phyloP scores from a whole-genome alignment of 768 basidiomycete species.

The Rhizopogon roseolus region DNA sequence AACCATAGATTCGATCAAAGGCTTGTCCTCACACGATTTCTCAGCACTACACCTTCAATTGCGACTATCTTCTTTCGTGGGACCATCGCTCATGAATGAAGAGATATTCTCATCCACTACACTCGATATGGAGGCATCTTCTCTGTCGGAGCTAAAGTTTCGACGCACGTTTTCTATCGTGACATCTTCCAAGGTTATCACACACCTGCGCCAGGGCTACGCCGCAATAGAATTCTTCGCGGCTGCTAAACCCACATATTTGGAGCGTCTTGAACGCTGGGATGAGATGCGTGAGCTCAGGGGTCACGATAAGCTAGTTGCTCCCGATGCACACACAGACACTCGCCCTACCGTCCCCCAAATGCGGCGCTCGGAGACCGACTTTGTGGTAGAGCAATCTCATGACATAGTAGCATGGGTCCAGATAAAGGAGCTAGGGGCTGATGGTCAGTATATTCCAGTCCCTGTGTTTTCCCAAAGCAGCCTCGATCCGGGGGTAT shows the following conservation, averaged over 20 bases:
- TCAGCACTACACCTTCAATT: conserved; percentile 82
- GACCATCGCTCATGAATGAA: conserved; percentile 62
- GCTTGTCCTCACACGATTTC: conserved; percentile 88
- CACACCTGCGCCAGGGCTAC: conserved; percentile 70
- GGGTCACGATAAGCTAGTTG: conserved; percentile 34
- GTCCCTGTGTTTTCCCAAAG: conserved; percentile 79
- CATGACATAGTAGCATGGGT: conserved; percentile 91
- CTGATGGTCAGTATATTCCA: conserved; percentile 79
- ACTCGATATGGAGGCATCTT: conserved; percentile 66
- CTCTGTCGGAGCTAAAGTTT: conserved; percentile 79
- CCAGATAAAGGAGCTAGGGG: conserved; percentile 81
- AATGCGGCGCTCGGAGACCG: conserved; percentile 91
- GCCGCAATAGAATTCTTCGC: conserved; percentile 92
- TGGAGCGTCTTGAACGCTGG: conserved; percentile 89
- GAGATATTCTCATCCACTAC: conserved; percentile 77
- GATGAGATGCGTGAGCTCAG: conserved; percentile 87
- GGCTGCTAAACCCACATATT: conserved; percentile 70
- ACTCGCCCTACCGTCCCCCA: conserved; percentile 43
- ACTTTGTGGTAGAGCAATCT: conserved; percentile 80
- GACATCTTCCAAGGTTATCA: conserved; percentile 66
- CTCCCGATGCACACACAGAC: conserved; percentile 26
- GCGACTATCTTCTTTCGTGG: conserved; percentile 82
- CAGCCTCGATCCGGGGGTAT: conserved; percentile 75
- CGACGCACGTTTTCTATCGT: conserved; percentile 78
- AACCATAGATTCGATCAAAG: conserved; percentile 83